A percentile compares a stretch with the other conserved stretches of the same genome.
Conservation (phyloP, 164 flowering plant genomes). For the Magnolia kwangsiensis region DNA sequence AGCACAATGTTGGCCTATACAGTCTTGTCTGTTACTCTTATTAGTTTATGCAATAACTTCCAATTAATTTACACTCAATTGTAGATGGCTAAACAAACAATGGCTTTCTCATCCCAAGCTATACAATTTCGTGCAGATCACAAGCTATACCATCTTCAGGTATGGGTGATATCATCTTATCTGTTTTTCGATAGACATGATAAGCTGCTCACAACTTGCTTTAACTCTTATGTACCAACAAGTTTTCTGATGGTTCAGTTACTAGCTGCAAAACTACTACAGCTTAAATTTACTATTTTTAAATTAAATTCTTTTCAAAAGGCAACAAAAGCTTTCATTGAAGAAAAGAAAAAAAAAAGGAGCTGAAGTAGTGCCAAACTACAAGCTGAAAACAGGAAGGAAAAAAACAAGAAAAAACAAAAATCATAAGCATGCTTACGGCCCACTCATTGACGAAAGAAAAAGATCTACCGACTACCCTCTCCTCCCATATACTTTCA, state of each 20-base stretch:
- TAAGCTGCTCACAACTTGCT: neutral
- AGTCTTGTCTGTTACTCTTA: neutral
- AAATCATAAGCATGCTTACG: too few relatives aligned
- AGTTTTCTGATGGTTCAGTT: neutral
- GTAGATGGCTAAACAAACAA: conserved; percentile 97
- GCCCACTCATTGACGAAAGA: too few relatives aligned
- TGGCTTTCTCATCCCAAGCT: conserved; percentile 87
- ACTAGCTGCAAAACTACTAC: too few relatives aligned
- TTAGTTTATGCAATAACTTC: neutral
- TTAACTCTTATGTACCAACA: neutral
- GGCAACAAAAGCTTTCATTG: too few relatives aligned
- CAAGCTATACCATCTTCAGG: conserved; percentile 95
- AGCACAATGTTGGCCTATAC: neutral
- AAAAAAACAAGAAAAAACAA: too few relatives aligned
- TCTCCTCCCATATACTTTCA: too few relatives aligned
- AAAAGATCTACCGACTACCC: too few relatives aligned
- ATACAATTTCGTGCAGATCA: conserved; percentile 80
- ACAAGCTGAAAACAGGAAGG: too few relatives aligned
- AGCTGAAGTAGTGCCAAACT: too few relatives aligned
- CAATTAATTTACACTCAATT: conserved; percentile 3
- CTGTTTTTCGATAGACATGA: neutral
- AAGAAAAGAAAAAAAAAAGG: too few relatives aligned
- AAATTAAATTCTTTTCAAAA: too few relatives aligned
- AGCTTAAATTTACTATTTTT: too few relatives aligned
- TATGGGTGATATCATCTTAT: conserved; percentile 15